Base-by-base conservation (phyloP, 1,139 yeast genomes). In the Saccharomyces pastorianus region DNA sequence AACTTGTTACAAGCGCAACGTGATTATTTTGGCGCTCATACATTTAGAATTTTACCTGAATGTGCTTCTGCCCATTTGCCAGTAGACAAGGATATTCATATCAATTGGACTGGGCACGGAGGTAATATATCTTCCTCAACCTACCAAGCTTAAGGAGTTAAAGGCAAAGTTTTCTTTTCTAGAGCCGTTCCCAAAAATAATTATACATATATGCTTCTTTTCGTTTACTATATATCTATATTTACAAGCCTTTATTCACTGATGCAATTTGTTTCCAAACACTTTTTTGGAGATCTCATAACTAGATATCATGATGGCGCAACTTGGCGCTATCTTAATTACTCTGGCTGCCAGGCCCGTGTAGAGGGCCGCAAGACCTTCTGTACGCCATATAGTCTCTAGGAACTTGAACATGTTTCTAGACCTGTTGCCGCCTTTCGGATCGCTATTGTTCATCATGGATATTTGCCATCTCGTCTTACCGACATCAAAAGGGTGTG, bases 1-100 rank as follows among this genome's bases (percentile, higher is more conserved):
- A 91, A 91, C 85, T 82, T 93, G 77, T 81, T 93, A 75, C 99
- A 93, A 80, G 98, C 98, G 69, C 99, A 93, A 83, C 89, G 99
- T 81, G 99, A 93, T 76, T 93, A 91, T 88, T 93, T 93, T 70
- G 99, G 99, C 77, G 99, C 99, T 64, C 99, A 93, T 83, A 93
- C 99, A 71, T 93, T 93, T 89, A 83, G 84, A 75, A 95, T 93
- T 63, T 80, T 89, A 72, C 96, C 96, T 66, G 95, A 95, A 76
- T 75, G 71, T 69, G 96, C 89, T 67, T 79, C 82, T 71, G 88
- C 78, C 56, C 76, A 76, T 71, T 81, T 87, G 75, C 91, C 93
- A 78, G 83, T 78, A 67, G 95, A 81, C 70, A 77, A 83, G 67
- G 84, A 86, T 80, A 85, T 91, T 75, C 99, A 93, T 79, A 80